Base-by-base conservation (phyloP, 768 basidiomycete genomes). In the Lentinula aciculospora region DNA sequence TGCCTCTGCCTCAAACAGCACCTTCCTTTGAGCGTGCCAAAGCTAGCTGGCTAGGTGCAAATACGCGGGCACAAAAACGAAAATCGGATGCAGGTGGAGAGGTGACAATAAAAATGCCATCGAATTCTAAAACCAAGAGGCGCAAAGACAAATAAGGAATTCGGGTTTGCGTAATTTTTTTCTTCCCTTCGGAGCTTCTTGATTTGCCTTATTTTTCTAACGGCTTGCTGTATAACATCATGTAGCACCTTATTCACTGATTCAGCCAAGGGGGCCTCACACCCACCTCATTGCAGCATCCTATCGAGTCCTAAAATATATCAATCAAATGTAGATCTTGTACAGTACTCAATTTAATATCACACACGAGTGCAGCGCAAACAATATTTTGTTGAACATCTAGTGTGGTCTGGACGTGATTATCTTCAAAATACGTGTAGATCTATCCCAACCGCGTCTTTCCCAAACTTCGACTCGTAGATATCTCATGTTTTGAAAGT, bases 41-140 rank as follows among this genome's bases (percentile, higher is more conserved):
- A 44, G 8, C 4, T 2, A 21, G 8, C 27, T 12, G 23, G 34
- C 34, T 36, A 25, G 36, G 36, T 27, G 36, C 13, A 10, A 53
- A 37, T 23, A 53, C 56, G 15, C 34, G 46, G 21, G 44, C 56
- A 23, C 56, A 45, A 25, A 57, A 57, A 48, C 56, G 56, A 10
- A 57, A 57, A 37, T 57, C 56, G 2, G 56, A 57, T 57, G 15
- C 46, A 21, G 44, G 31, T 8, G 31, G 31, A 9, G 46, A 57
- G 27, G 44, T 32, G 10, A 17, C 13, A 13, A 29, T 25, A 13
- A 47, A 48, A 21, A 21, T 21, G n/a, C 21, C 3, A 9, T 34
- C 44, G 44, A 36, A 29, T 19, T 12, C 56, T 3, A 57, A 57
- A 48, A 37, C 21, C n/a, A 57, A 57, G n/a, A 47, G 23, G 44